A percentile compares a stretch with the other conserved stretches of the same genome.
These are phyloP conservation scores for Calocera cornea DNA, from an alignment of 768 basidiomycete genomes.

Conservation along the genomic window DNA sequence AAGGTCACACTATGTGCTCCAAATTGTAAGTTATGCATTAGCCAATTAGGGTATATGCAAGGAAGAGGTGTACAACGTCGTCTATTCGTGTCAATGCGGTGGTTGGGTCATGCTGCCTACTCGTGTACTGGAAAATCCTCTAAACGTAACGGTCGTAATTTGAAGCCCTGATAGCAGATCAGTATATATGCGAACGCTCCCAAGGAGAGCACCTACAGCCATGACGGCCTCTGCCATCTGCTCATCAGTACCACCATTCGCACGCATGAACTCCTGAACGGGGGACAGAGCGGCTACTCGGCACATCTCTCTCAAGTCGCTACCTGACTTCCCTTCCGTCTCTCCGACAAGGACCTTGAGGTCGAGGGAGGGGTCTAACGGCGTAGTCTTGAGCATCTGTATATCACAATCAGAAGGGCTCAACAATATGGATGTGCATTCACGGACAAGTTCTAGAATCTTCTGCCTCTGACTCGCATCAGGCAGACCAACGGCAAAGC, in stretches of 20 bases:
- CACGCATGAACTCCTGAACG: slow-evolving; percentile 66
- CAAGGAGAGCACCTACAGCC: slow-evolving; percentile 28
- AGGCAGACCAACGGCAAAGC: slow-evolving; percentile 76
- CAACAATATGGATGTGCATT: background rate
- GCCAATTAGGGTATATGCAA: background rate
- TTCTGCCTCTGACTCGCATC: slow-evolving; percentile 63
- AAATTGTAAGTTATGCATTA: background rate
- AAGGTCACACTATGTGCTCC: too few relatives aligned
- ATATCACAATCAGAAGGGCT: background rate
- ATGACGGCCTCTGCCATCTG: slow-evolving; percentile 32
- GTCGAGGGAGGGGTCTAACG: slow-evolving; percentile 47
- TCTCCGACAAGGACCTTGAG: slow-evolving; percentile 48
- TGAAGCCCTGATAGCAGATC: slow-evolving; percentile 47
- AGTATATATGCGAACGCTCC: background rate
- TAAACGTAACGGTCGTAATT: slow-evolving; percentile 55
- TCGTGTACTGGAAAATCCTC: slow-evolving; percentile 41
- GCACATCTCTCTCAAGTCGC: slow-evolving; percentile 84
- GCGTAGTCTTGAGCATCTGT: slow-evolving; percentile 76
- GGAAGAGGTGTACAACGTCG: background rate
- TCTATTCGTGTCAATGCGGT: background rate
- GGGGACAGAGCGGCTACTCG: slow-evolving; percentile 89
- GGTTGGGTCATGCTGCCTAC: background rate
- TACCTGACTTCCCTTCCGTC: slow-evolving; percentile 70
- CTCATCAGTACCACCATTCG: slow-evolving; percentile 23
- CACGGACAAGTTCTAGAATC: slow-evolving; percentile 62